A percentile compares a stretch with the other conserved stretches of the same genome.
These are phyloP conservation scores for Cenchrus purpureus DNA, from an alignment of 176 grass and related monocot species.

Conservation along the genomic window DNA sequence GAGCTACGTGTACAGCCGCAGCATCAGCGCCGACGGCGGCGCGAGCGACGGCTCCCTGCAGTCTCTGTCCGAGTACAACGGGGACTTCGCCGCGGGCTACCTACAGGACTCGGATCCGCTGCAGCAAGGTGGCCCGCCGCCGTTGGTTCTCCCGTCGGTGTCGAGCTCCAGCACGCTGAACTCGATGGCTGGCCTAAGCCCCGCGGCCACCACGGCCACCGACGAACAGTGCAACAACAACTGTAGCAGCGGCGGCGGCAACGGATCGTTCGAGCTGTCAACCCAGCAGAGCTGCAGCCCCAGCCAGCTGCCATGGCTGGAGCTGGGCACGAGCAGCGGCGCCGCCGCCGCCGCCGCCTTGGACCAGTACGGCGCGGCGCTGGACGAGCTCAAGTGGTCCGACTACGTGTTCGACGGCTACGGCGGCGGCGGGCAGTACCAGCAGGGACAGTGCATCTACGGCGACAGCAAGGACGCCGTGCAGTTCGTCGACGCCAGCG, in stretches of 20 bases:
- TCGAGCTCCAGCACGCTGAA: slow-evolving; percentile 58
- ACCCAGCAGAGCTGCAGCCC: not conserved
- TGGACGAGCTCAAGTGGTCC: slow-evolving; percentile 71
- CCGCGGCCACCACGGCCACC: slow-evolving; percentile 11
- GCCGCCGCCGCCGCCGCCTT: not conserved
- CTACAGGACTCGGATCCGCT: slow-evolving; percentile 34
- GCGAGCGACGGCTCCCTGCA: slow-evolving; percentile 35
- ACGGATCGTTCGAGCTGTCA: slow-evolving; percentile 34
- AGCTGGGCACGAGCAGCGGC: slow-evolving; percentile 41
- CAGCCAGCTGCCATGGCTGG: slow-evolving; percentile 48
- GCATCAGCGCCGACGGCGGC: slow-evolving; percentile 4
- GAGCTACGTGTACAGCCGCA: slow-evolving; percentile 45
- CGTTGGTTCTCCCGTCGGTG: slow-evolving; percentile 46
- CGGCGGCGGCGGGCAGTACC: slow-evolving; percentile 12
- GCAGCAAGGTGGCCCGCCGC: not conserved
- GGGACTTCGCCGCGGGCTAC: slow-evolving; percentile 23
- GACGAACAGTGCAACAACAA: slow-evolving; percentile 43
- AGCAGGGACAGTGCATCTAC: slow-evolving; percentile 51
- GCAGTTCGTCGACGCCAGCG: slow-evolving; percentile 52
- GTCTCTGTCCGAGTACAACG: slow-evolving; percentile 42
- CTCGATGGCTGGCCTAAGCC: slow-evolving; percentile 59
- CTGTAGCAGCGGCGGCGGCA: not conserved
- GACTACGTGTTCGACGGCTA: slow-evolving; percentile 62
- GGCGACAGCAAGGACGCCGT: slow-evolving; percentile 48
- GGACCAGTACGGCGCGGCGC: slow-evolving; percentile 49